phyloP scores from a whole-genome alignment of 1,139 yeast species.

The Geotrichum macrosporum region DNA sequence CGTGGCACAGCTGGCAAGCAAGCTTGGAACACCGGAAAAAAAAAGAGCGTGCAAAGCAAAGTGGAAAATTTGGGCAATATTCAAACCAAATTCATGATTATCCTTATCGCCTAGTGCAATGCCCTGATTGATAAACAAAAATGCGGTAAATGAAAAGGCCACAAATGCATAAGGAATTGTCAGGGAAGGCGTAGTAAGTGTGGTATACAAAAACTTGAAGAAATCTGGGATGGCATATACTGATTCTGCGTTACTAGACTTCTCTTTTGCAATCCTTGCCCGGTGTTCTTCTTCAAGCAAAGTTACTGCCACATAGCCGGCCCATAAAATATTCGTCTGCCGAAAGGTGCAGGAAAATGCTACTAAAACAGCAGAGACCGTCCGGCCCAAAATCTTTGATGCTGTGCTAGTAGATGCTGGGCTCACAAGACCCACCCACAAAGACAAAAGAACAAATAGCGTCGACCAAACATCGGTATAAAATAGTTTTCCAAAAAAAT shows the following conservation, averaged over 20 bases:
- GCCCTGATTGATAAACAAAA: constrained; percentile 65
- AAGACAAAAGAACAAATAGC: constrained; percentile 53
- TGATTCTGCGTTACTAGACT: neutral
- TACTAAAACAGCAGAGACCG: constrained; percentile 29
- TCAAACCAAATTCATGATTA: constrained; percentile 69
- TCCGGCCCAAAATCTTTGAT: neutral
- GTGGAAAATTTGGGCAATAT: constrained; percentile 77
- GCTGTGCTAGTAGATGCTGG: constrained; percentile 13
- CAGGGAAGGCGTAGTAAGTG: constrained; percentile 25
- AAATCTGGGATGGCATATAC: neutral
- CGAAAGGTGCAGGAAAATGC: constrained; percentile 54
- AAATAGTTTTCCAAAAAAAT: constrained; percentile 68
- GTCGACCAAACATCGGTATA: constrained; percentile 96
- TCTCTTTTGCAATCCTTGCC: neutral
- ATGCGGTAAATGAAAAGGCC: constrained; percentile 50
- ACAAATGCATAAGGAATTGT: constrained; percentile 54
- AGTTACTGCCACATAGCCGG: constrained; percentile 48
- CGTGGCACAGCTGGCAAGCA: neutral
- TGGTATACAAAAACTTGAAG: constrained; percentile 15
- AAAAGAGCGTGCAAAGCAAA: constrained; percentile 58
- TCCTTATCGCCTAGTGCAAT: constrained; percentile 83
- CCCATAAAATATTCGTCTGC: constrained; percentile 91
- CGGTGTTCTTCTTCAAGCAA: constrained; percentile 21
- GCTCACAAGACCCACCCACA: constrained; percentile 38
- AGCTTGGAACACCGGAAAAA: constrained; percentile 57